These are phyloP conservation scores for Letharia lupina DNA, from an alignment of 495 filamentous ascomycete species.

Conservation along the genomic window DNA sequence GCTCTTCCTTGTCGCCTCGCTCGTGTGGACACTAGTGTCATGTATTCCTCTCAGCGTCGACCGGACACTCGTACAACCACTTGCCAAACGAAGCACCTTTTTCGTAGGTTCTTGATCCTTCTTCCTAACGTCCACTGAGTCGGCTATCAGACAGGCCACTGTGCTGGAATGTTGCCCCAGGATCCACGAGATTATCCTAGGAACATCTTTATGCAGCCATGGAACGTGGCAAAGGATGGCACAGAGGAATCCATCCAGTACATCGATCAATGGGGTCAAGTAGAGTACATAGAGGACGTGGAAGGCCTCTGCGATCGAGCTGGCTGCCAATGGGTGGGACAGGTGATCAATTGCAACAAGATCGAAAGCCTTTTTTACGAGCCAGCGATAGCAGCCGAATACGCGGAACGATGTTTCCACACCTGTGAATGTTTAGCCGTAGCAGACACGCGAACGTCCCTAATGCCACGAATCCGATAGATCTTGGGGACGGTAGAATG, in stretches of 20 bases:
- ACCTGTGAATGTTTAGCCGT: slow-evolving; percentile 2
- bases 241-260: not conserved
- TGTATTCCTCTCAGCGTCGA: not conserved
- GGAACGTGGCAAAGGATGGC: not conserved
- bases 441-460: not conserved
- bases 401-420: not conserved
- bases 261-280: not conserved
- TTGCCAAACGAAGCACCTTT: not conserved
- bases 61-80: not conserved
- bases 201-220: not conserved
- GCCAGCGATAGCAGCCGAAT: not conserved
- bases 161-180: not conserved
- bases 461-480: not conserved
- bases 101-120: not conserved
- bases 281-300: not conserved
- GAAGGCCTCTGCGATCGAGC: slow-evolving; percentile 6
- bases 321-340: slow-evolving; percentile 1
- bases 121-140: not conserved
- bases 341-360: not conserved
- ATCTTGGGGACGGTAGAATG: not conserved
- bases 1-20: not conserved
- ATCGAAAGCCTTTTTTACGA: not conserved
- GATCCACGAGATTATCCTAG: slow-evolving; percentile 3
- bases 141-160: not conserved
- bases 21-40: not conserved